Conservation (phyloP, 805 yeast species). For the Teunomyces cretensis region DNA sequence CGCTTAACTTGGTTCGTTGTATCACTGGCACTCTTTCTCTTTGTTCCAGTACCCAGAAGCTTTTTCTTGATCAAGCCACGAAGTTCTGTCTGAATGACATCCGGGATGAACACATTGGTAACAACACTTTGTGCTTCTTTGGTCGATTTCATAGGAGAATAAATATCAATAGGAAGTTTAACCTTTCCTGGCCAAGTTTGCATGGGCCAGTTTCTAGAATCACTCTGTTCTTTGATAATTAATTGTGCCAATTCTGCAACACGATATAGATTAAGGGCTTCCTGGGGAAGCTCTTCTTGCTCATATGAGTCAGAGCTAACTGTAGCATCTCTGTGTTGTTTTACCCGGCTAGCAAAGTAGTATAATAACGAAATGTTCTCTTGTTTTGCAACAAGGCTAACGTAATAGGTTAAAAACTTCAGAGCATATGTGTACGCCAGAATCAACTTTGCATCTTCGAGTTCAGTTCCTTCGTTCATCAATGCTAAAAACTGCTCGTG, state of each 20-base stretch:
- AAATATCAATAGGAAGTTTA: conserved; percentile 68
- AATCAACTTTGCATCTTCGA: conserved; percentile 21
- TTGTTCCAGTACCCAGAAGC: conserved; percentile 13
- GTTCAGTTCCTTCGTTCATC: conserved; percentile 16
- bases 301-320: conserved; percentile 31
- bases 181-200: conserved; percentile 82
- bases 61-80: conserved; percentile 23
- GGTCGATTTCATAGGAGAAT: conserved; percentile 56
- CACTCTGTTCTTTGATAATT: conserved; percentile 57
- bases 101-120: conserved; percentile 56
- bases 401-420: conserved; percentile 58
- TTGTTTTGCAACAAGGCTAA: conserved; percentile 58
- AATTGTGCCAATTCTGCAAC: conserved; percentile 75
- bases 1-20: conserved; percentile 9
- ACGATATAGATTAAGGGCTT: conserved; percentile 50
- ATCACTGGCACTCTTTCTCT: conserved; percentile 11
- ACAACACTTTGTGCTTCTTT: conserved; percentile 58
- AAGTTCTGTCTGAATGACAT: conserved; percentile 40
- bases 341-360: conserved; percentile 74
- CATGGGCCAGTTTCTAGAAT: conserved; percentile 62
- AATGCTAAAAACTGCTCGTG: conserved; percentile 61
- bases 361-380: conserved; percentile 72
- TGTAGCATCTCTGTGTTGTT: conserved; percentile 68
- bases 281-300: conserved; percentile 20
- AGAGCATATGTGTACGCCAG: conserved; percentile 54